A percentile compares a stretch with the other conserved stretches of the same genome.
Evolutionary conservation across 2,329 filamentous ascomycete species (phyloP).

Genomic region (Cadophora sp.): DNA sequence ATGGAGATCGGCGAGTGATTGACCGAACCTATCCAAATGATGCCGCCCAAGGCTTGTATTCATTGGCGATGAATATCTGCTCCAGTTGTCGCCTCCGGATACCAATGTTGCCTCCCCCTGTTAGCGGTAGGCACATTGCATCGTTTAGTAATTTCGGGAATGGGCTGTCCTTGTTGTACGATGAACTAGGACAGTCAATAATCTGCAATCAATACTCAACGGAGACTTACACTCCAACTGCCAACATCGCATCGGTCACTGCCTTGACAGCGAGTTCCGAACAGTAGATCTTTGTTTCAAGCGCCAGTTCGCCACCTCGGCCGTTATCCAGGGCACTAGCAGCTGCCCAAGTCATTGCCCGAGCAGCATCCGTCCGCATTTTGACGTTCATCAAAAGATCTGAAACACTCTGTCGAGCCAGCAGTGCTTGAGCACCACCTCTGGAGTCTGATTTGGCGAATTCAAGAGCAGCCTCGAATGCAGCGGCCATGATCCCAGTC

Average conservation of each 20-base stretch:
- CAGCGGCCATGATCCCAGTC: slow-evolving; percentile 59
- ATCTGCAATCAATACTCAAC: neutral
- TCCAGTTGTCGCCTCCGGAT: slow-evolving; percentile 57
- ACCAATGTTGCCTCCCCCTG: slow-evolving; percentile 62
- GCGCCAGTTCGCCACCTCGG: slow-evolving; percentile 52
- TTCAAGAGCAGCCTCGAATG: slow-evolving; percentile 57
- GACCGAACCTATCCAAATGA: slow-evolving; percentile 36
- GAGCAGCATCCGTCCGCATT: slow-evolving; percentile 56
- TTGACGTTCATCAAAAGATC: slow-evolving; percentile 60
- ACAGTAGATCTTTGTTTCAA: slow-evolving; percentile 59
- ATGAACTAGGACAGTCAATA: slow-evolving; percentile 27
- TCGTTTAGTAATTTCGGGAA: slow-evolving; percentile 54
- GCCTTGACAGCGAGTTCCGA: slow-evolving; percentile 57
- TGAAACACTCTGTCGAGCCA: slow-evolving; percentile 57
- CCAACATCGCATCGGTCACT: slow-evolving; percentile 57
- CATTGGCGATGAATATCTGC: slow-evolving; percentile 51
- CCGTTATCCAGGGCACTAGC: slow-evolving; percentile 50
- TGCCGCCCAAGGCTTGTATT: slow-evolving; percentile 55
- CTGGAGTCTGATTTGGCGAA: slow-evolving; percentile 57
- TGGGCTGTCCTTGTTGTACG: slow-evolving; percentile 39
- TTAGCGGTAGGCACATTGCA: slow-evolving; percentile 55
- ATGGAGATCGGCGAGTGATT: slow-evolving; percentile 20
- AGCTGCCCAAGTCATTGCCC: slow-evolving; percentile 60
- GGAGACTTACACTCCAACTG: slow-evolving; percentile 55
- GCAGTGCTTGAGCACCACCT: slow-evolving; percentile 52